Conservation (phyloP, 2,329 filamentous ascomycete genomes). For the Acrocalymma vagum region DNA sequence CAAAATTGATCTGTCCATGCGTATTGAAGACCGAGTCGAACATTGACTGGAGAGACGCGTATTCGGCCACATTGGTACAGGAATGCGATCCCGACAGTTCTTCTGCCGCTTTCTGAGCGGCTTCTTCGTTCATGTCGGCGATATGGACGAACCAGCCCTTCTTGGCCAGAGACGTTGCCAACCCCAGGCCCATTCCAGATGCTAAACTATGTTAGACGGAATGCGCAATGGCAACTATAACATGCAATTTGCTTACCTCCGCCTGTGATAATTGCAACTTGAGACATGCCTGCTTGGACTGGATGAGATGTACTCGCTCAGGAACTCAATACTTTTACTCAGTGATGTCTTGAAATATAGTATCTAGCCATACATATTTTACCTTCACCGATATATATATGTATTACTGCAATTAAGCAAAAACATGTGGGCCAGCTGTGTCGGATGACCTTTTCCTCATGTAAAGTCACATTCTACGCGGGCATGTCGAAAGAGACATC, state of each 20-base stretch:
- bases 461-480: too few species aligned
- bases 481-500: too few species aligned
- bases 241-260: background rate
- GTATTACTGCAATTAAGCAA: too few species aligned
- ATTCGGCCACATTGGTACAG: background rate
- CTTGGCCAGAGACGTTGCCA: conserved; percentile 1
- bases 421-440: too few species aligned
- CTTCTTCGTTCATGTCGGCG: conserved; percentile 2
- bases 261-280: conserved; percentile 1
- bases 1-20: conserved; percentile 1
- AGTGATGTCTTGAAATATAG: too few species aligned
- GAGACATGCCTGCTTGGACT: background rate
- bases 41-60: conserved; percentile 1
- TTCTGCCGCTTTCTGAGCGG: background rate
- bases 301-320: too few species aligned
- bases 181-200: background rate
- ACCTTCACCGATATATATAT: too few species aligned
- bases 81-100: conserved; percentile 1
- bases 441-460: too few species aligned
- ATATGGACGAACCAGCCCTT: conserved; percentile 3
- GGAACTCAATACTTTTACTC: too few species aligned
- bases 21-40: background rate
- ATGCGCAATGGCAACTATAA: too few species aligned
- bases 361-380: too few species aligned
- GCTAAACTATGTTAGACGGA: conserved; percentile 1